Evolutionary conservation across 108 stramenopile species (phyloP).

Genomic region (Skeletonema costatum): DNA sequence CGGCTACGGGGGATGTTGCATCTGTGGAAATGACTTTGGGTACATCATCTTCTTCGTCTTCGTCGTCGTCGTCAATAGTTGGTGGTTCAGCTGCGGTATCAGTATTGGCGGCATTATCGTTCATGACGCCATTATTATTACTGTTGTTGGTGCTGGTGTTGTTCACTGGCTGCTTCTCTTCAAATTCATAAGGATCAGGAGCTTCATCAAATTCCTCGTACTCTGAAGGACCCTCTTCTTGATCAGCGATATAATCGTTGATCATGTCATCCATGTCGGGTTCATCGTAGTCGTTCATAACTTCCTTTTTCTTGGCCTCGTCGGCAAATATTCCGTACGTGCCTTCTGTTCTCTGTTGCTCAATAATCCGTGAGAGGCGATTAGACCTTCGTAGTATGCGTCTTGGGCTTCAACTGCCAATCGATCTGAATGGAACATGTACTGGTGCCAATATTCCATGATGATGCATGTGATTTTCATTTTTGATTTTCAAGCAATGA

Average conservation of each 20-base stretch:
- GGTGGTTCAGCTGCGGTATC: background rate
- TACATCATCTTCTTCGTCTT: background rate
- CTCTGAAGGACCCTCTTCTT: slow-evolving; percentile 34
- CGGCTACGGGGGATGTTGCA: background rate
- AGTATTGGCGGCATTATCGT: background rate
- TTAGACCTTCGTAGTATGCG: background rate
- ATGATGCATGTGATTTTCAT: no score
- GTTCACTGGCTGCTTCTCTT: background rate
- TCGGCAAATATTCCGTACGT: background rate
- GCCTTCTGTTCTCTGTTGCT: no score
- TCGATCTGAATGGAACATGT: no score
- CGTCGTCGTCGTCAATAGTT: background rate
- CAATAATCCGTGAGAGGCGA: no score
- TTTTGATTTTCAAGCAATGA: background rate
- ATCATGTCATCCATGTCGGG: slow-evolving; percentile 64
- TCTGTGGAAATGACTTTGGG: slow-evolving; percentile 12
- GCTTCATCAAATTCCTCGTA: background rate
- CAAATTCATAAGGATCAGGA: background rate
- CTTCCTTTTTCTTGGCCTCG: background rate
- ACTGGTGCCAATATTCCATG: no score
- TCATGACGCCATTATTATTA: background rate
- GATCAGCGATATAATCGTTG: slow-evolving; percentile 56
- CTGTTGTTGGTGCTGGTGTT: background rate
- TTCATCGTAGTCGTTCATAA: slow-evolving; percentile 17
- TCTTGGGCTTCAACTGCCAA: background rate